phyloP scores from a whole-genome alignment of 306 rosid species.

The Malus fusca region DNA sequence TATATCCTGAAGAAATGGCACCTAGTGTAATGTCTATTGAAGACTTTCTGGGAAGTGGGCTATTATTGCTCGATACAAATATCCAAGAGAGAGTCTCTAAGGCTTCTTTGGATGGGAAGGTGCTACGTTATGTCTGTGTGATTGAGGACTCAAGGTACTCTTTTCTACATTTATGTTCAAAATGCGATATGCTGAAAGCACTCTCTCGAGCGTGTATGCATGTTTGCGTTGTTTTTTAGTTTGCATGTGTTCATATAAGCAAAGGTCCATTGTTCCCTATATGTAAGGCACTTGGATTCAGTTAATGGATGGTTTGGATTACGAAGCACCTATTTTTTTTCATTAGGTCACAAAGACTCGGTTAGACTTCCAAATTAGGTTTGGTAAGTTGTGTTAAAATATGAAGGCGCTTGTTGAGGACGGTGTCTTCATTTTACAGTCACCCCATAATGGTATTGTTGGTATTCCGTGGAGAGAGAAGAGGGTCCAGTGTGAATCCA shows the following conservation, averaged over 20 bases:
- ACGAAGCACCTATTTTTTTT: neutral
- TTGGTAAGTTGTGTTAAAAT: neutral
- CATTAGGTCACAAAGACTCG: neutral
- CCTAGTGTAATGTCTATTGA: slow-evolving; percentile 58
- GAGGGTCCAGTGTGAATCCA: neutral
- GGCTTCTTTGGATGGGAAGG: slow-evolving; percentile 75
- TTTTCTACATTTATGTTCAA: slow-evolving; percentile 11
- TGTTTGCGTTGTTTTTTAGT: neutral
- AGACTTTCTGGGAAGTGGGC: slow-evolving; percentile 57
- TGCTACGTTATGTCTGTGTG: slow-evolving; percentile 77
- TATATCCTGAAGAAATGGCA: slow-evolving; percentile 89
- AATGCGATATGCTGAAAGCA: neutral
- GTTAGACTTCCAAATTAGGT: neutral
- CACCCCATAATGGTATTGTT: neutral
- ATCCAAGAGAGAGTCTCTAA: slow-evolving; percentile 71
- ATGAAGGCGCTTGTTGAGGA: neutral
- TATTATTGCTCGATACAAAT: slow-evolving; percentile 47
- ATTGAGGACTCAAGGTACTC: slow-evolving; percentile 60
- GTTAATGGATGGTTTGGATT: neutral
- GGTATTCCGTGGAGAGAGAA: neutral
- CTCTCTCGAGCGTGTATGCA: neutral
- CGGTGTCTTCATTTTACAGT: neutral
- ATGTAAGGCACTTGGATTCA: neutral
- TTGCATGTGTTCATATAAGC: neutral
- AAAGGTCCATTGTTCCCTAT: neutral